Evolutionary conservation across 2,329 filamentous ascomycete genomes (phyloP), one percentile per base, ranked within the genome.

Genomic region (Microsporum canis): DNA sequence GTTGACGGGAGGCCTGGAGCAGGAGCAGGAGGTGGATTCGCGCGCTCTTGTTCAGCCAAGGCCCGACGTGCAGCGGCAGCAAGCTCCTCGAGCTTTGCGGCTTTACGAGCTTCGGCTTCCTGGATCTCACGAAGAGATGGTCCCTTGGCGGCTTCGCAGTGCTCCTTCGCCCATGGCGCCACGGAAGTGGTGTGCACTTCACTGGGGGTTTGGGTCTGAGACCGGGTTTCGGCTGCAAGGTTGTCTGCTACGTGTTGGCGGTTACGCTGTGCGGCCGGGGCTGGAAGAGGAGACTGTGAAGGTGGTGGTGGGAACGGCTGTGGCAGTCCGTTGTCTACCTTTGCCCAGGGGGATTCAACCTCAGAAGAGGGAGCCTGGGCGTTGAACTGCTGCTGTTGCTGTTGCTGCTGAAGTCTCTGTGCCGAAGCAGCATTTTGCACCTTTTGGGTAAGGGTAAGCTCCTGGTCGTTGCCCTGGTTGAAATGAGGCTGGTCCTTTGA

Each of bases 41-140:
- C 83, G 77, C 86, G 76, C 70, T 97, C 92, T 71, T 89, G 89
- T 74, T 97, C 91, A 7, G 89, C 83, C 14, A 85, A 81, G 31
- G 86, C 86, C 67, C 88, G 89, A 66, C 91, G 88, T 63, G 87
- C 82, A 47, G 89, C 87, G 39, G 86, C 85, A 14, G 89, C 90
- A 60, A 85, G 77, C 70, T 94, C 90, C 70, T 97, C 92, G 10
- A 84, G 86, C 75, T 95, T 89, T 58, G 92, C 92, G 8, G 91
- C 91, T 72, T 94, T 95, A 70, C 88, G 89, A 39, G 92, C 92
- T 73, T 99, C 94, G 3, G 89, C 87, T 73, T 96, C 92, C 73
- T 99, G 94, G 29, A 99, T 99, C 71, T 99, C 91, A 76, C 91
- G 95, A 64, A 99, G 78, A 63, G 91, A 96, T 1, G 92, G 94